Evolutionary conservation across 2,329 filamentous ascomycete species (phyloP).

Genomic region (Scedosporium aurantiacum): DNA sequence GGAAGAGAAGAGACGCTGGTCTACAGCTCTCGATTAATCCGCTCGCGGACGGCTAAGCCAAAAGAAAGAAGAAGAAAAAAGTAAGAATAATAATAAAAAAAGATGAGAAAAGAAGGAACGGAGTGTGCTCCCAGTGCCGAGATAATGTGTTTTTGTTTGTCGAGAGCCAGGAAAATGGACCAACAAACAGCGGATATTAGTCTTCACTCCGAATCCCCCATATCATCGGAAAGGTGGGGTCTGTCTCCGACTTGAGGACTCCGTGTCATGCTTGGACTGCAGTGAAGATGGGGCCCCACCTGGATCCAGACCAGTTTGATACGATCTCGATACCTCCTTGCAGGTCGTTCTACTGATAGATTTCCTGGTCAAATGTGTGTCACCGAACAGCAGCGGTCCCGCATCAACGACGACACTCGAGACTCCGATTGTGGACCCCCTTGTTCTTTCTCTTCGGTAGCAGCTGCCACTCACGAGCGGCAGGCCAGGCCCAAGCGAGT

Average conservation of each 20-base stretch:
- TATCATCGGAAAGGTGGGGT: background rate
- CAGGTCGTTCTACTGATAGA: too few relatives aligned
- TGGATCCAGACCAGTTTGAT: background rate
- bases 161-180: background rate
- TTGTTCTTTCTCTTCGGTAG: background rate
- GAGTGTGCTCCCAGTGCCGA: background rate
- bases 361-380: background rate
- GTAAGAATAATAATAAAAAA: background rate
- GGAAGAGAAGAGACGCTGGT: background rate
- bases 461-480: background rate
- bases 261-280: too few relatives aligned
- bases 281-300: background rate
- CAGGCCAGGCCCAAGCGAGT: background rate
- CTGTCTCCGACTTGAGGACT: too few relatives aligned
- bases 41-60: background rate
- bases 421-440: background rate
- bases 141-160: background rate
- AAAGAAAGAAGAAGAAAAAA: background rate
- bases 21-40: background rate
- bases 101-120: background rate
- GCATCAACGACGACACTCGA: background rate
- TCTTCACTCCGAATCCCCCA: background rate
- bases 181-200: background rate
- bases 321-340: background rate
- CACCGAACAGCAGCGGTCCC: background rate